Percentiles rank a stretch among this genome's conserved stretches.
phyloP scores from a whole-genome alignment of 768 basidiomycete species.

The Boletus insuetus region DNA sequence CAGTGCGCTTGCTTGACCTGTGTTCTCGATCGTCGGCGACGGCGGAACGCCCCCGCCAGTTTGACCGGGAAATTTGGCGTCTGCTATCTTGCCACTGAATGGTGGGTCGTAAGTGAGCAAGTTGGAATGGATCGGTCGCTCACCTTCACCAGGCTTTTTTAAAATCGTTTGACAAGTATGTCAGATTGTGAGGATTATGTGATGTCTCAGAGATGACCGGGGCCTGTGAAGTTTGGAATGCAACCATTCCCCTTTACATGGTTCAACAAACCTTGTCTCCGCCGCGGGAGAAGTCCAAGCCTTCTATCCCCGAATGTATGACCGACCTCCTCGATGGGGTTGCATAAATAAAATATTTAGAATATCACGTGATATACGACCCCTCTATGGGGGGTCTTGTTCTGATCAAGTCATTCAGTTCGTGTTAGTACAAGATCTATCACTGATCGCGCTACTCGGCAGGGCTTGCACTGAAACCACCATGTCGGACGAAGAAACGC shows the following conservation, averaged over 20 bases:
- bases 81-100: not conserved
- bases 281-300: conserved; percentile 10
- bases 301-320: not conserved
- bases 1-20: conserved; percentile 36
- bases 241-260: not conserved
- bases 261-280: not conserved
- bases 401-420: conserved; percentile 11
- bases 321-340: not conserved
- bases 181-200: not conserved
- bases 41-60: conserved; percentile 10
- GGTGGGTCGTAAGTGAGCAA: not conserved
- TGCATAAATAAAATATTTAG: not conserved
- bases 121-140: not conserved
- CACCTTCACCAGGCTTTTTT: conserved; percentile 29
- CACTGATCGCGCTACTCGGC: conserved; percentile 8
- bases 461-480: conserved; percentile 6
- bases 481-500: conserved; percentile 72
- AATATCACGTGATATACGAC: conserved; percentile 12
- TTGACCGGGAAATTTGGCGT: conserved; percentile 29
- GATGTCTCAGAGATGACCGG: not conserved
- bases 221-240: not conserved
- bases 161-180: not conserved
- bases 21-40: conserved; percentile 41
- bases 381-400: conserved; percentile 13
- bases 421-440: not conserved